phyloP scores from a whole-genome alignment of 108 stramenopile genomes.

The Cyclostephanos invisitatus region DNA sequence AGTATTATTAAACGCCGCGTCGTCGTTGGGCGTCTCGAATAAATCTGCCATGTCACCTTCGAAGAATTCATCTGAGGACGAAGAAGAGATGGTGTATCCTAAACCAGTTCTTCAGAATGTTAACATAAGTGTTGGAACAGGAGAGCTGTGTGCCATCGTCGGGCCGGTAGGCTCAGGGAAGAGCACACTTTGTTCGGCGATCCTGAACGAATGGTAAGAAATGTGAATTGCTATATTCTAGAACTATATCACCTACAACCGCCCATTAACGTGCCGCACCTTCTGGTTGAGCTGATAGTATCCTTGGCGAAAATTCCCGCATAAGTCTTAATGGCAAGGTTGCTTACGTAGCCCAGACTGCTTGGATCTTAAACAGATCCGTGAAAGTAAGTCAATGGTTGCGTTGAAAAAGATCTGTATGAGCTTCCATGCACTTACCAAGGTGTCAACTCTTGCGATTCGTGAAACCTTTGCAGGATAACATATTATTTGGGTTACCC shows the following conservation, averaged over 20 bases:
- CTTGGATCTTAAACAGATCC: slow-evolving; percentile 94
- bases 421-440: too few species aligned
- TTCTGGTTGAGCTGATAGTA: slow-evolving; percentile 9
- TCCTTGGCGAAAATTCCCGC: slow-evolving; percentile 50
- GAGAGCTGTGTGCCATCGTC: slow-evolving; percentile 83
- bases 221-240: too few species aligned
- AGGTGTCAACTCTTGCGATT: too few species aligned
- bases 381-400: too few species aligned
- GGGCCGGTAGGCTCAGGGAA: slow-evolving; percentile 89
- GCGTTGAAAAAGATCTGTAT: too few species aligned
- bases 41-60: slow-evolving; percentile 1
- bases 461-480: too few species aligned
- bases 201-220: slow-evolving; percentile 65
- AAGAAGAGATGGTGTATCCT: slow-evolving; percentile 45
- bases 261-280: too few species aligned
- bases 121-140: slow-evolving; percentile 51
- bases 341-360: slow-evolving; percentile 86
- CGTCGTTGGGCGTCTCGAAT: slow-evolving; percentile 10
- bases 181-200: slow-evolving; percentile 65
- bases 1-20: slow-evolving; percentile 4
- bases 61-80: slow-evolving; percentile 12
- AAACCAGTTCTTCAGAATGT: slow-evolving; percentile 52
- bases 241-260: too few species aligned
- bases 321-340: slow-evolving; percentile 57
- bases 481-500: slow-evolving; percentile 88